phyloP scores from a whole-genome alignment of 2,329 filamentous ascomycete species.

The Chaetomiaceae sp. region DNA sequence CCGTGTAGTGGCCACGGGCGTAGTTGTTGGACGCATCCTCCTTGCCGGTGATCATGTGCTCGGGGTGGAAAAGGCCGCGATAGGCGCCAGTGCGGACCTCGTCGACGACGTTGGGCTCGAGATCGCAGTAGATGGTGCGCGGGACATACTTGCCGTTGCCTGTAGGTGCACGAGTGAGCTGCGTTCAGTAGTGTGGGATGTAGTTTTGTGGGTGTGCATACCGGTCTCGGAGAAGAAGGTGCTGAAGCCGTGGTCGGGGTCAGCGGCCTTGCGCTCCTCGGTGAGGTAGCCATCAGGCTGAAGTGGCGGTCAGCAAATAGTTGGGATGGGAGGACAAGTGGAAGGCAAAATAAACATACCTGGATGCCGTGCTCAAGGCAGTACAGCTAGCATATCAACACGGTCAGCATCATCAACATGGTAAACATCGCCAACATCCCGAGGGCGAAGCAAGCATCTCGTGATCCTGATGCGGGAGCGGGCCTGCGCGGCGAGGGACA shows the following conservation, averaged over 20 bases:
- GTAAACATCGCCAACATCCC: too few relatives aligned
- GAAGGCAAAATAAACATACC: constrained; percentile 69
- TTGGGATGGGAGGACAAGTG: neutral
- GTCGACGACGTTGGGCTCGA: constrained; percentile 98
- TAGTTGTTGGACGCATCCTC: constrained; percentile 99
- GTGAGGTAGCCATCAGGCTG: constrained; percentile 98
- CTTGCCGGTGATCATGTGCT: constrained; percentile 99
- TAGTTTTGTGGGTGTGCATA: constrained; percentile 41
- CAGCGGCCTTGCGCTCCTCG: constrained; percentile 90
- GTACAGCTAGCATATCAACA: constrained; percentile 82
- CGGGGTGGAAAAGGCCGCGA: constrained; percentile 95
- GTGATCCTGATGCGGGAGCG: neutral
- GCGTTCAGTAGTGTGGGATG: too few relatives aligned
- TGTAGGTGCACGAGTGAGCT: too few relatives aligned
- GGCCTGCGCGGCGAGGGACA: neutral
- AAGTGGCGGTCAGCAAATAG: constrained; percentile 32
- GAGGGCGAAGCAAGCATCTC: neutral
- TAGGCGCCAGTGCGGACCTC: constrained; percentile 98
- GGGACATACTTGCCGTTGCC: constrained; percentile 98
- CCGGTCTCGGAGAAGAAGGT: constrained; percentile 99
- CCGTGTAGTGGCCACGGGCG: constrained; percentile 98
- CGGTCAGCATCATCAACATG: constrained; percentile 16
- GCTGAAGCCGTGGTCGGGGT: constrained; percentile 96
- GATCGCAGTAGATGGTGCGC: constrained; percentile 98
- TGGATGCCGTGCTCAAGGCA: constrained; percentile 99